Percentiles rank a stretch among this genome's conserved stretches.
Conservation (phyloP, 2,329 filamentous ascomycete species). For the Phoma sp. region DNA sequence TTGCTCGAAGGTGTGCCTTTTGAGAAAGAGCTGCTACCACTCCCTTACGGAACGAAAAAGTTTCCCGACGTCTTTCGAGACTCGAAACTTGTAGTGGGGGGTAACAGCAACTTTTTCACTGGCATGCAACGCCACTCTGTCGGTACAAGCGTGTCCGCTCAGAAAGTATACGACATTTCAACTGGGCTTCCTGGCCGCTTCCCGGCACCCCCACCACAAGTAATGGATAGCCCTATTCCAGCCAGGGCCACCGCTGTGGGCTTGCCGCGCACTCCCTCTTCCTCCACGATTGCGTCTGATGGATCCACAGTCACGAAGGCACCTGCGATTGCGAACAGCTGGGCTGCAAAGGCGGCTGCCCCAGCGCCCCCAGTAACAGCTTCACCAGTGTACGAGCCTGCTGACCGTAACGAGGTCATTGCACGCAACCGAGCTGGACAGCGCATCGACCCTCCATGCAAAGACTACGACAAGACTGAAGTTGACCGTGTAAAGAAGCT, state of each 20-base stretch:
- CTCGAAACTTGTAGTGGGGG: conserved; percentile 51
- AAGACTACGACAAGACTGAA: conserved; percentile 61
- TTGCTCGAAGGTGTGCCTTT: conserved; percentile 64
- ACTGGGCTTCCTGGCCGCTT: conserved; percentile 36
- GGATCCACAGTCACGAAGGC: conserved; percentile 15
- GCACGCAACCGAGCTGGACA: conserved; percentile 65
- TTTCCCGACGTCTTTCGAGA: conserved; percentile 62
- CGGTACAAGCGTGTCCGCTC: neutral
- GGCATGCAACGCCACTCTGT: conserved; percentile 3
- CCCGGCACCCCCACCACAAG: conserved; percentile 22
- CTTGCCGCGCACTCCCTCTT: conserved; percentile 37
- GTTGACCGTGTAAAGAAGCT: conserved; percentile 66
- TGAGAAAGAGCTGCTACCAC: conserved; percentile 57
- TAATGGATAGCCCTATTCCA: conserved; percentile 31
- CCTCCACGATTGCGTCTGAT: conserved; percentile 38
- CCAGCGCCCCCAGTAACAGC: conserved; percentile 42
- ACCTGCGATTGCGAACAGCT: conserved; percentile 28
- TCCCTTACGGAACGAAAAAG: conserved; percentile 59
- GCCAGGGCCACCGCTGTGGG: conserved; percentile 7
- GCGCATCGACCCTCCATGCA: conserved; percentile 61
- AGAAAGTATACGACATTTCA: conserved; percentile 27
- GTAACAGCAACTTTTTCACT: conserved; percentile 4
- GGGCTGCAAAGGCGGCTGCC: conserved; percentile 43
- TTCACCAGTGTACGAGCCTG: conserved; percentile 30
- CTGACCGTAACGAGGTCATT: conserved; percentile 49